Conservation (phyloP, 352 stramenopile species). For the Blastocystis sp. region DNA sequence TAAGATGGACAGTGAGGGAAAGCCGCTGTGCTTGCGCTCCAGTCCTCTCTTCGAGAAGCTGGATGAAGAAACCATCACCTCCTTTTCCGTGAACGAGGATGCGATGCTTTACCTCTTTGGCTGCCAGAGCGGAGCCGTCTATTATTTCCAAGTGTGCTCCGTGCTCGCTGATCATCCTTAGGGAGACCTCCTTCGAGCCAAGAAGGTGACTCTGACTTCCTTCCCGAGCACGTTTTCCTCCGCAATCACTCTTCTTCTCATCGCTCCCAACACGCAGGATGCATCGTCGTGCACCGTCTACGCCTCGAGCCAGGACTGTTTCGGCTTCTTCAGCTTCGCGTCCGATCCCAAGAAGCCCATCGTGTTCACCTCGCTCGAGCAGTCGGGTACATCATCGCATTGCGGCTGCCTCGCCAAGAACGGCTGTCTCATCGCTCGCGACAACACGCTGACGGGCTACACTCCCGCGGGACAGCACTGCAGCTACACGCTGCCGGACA, state of each 20-base stretch:
- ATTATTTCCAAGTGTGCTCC: neutral
- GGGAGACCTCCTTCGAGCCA: slow-evolving; percentile 41
- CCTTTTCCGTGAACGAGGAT: slow-evolving; percentile 3
- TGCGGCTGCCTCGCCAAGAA: neutral
- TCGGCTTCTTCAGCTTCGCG: slow-evolving; percentile 29
- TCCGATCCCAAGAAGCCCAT: slow-evolving; percentile 2
- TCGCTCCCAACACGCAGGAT: neutral
- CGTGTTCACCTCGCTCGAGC: slow-evolving; percentile 14
- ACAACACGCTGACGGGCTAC: neutral
- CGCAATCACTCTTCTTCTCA: slow-evolving; percentile 2
- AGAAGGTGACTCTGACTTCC: slow-evolving; percentile 19
- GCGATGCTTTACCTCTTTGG: slow-evolving; percentile 18
- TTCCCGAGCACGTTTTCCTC: neutral
- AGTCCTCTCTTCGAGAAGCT: slow-evolving; percentile 65
- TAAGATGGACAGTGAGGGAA: slow-evolving; percentile 32
- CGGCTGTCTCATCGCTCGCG: neutral
- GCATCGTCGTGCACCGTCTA: neutral
- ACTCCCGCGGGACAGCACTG: neutral
- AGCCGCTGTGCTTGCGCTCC: slow-evolving; percentile 33
- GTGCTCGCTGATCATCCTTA: neutral
- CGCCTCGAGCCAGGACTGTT: neutral
- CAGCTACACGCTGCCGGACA: slow-evolving; percentile 2
- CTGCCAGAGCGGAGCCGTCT: slow-evolving; percentile 33
- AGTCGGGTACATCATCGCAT: neutral
- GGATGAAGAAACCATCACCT: slow-evolving; percentile 57